phyloP scores from a whole-genome alignment of 768 basidiomycete genomes.

The Obba rivulosa region DNA sequence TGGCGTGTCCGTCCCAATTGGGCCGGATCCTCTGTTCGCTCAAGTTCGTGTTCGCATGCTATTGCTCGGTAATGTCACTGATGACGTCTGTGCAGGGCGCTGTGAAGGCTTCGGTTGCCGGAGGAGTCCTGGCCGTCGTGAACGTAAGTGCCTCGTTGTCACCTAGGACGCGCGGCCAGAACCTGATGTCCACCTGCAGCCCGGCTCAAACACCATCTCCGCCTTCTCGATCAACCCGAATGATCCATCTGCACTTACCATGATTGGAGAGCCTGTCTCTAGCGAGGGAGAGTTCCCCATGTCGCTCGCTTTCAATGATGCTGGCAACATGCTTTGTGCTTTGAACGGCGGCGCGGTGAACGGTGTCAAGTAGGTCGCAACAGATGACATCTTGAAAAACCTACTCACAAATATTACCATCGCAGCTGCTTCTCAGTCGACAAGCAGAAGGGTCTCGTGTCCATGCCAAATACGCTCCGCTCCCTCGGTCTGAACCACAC shows the following conservation, averaged over 20 bases:
- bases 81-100: slow-evolving; percentile 6
- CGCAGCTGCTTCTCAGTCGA: slow-evolving; percentile 41
- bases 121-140: slow-evolving; percentile 18
- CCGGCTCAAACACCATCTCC: slow-evolving; percentile 41
- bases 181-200: slow-evolving; percentile 17
- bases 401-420: neutral
- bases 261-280: slow-evolving; percentile 39
- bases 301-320: slow-evolving; percentile 31
- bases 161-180: neutral
- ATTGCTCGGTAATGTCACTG: no score
- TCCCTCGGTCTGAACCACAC: slow-evolving; percentile 43
- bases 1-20: slow-evolving; percentile 11
- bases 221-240: slow-evolving; percentile 36
- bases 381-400: slow-evolving; percentile 5
- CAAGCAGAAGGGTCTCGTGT: slow-evolving; percentile 33
- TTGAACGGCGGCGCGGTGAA: slow-evolving; percentile 32
- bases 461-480: slow-evolving; percentile 36
- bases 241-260: slow-evolving; percentile 35
- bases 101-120: slow-evolving; percentile 19
- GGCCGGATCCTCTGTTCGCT: slow-evolving; percentile 24
- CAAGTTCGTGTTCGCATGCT: slow-evolving; percentile 6
- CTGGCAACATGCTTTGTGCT: slow-evolving; percentile 27
- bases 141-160: slow-evolving; percentile 14
- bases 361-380: slow-evolving; percentile 27
- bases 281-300: slow-evolving; percentile 48